phyloP scores from a whole-genome alignment of 192 early-diverging fungal species.

The Gaertneriomyces sp. region DNA sequence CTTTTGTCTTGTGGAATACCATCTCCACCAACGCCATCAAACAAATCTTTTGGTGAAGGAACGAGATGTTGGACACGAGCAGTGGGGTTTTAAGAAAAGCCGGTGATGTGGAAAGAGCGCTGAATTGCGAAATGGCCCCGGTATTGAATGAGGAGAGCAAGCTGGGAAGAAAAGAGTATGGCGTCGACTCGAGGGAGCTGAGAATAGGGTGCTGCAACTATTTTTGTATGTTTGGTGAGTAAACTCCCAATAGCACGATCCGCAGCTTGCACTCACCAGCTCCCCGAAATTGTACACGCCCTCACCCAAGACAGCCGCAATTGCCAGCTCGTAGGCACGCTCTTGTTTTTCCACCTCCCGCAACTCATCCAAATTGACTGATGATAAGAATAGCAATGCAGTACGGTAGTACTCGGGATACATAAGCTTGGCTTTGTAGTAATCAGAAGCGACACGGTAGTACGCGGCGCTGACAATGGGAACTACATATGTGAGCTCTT shows the following conservation, averaged over 20 bases:
- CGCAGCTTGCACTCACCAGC: conserved; percentile 56
- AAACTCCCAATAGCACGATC: background rate
- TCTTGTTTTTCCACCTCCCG: conserved; percentile 71
- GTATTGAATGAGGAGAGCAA: conserved; percentile 89
- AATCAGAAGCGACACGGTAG: conserved; percentile 93
- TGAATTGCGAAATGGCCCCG: conserved; percentile 52
- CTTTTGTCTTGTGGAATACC: conserved; percentile 79
- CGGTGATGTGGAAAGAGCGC: too few species aligned
- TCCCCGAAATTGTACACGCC: conserved; percentile 99
- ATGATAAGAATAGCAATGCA: conserved; percentile 89
- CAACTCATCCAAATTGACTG: conserved; percentile 81
- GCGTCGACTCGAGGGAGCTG: conserved; percentile 69
- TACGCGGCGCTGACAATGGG: conserved; percentile 86
- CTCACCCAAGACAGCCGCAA: conserved; percentile 90
- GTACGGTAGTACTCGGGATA: conserved; percentile 96
- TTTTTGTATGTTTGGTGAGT: background rate
- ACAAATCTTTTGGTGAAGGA: conserved; percentile 92
- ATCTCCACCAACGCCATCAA: conserved; percentile 95
- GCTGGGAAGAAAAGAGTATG: conserved; percentile 80
- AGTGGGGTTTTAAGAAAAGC: conserved; percentile 37
- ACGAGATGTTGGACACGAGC: conserved; percentile 67
- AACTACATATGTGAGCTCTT: conserved; percentile 66
- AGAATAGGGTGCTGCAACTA: conserved; percentile 87
- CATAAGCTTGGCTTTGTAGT: conserved; percentile 90
- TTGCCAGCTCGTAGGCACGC: conserved; percentile 85